Evolutionary conservation across 345 rosid genomes (phyloP).

Genomic region (Euclidium syriacum): DNA sequence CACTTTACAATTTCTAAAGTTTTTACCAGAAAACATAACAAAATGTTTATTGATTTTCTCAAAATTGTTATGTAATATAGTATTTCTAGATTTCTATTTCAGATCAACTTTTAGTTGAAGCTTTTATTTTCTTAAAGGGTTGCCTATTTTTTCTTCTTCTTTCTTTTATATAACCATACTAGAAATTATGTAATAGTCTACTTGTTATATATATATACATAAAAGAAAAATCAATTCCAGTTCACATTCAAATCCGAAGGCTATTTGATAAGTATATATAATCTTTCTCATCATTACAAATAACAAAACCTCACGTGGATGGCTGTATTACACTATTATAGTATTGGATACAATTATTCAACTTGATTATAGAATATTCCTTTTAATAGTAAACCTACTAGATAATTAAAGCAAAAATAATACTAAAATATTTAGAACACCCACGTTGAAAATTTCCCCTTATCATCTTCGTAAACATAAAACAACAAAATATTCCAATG

Average conservation of each 20-base stretch:
- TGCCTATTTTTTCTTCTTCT: too few relatives aligned
- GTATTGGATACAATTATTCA: neutral
- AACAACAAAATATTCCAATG: neutral
- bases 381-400: neutral
- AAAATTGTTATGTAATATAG: too few relatives aligned
- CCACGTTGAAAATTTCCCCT: slow-evolving; percentile 1
- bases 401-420: neutral
- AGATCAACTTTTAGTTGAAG: too few relatives aligned
- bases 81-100: too few relatives aligned
- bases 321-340: neutral
- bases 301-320: slow-evolving; percentile 15
- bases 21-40: too few relatives aligned
- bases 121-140: too few relatives aligned
- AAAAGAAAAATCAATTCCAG: neutral
- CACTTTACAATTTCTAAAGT: too few relatives aligned
- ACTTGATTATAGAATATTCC: neutral
- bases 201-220: too few relatives aligned
- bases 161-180: neutral
- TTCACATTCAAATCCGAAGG: slow-evolving; percentile 21
- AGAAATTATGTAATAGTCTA: neutral
- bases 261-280: slow-evolving; percentile 5
- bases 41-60: too few relatives aligned
- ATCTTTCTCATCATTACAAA: neutral
- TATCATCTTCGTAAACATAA: neutral
- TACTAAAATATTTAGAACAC: slow-evolving; percentile 10